phyloP scores from a whole-genome alignment of 192 early-diverging fungal genomes.

The Phlyctochytrium bullatum region DNA sequence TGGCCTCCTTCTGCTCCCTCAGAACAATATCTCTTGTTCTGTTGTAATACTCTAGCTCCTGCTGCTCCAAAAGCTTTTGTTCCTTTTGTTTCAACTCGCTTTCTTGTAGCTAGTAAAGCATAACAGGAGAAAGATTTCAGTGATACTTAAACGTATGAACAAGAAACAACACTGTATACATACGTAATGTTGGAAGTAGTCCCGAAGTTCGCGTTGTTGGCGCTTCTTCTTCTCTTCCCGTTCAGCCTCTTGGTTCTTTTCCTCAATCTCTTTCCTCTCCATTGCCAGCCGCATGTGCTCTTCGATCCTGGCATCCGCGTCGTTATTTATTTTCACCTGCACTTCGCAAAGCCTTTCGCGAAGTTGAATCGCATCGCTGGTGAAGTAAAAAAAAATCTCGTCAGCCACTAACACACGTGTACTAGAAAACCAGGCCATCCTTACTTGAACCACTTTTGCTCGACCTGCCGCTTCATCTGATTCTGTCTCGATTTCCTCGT shows the following conservation, averaged over 20 bases:
- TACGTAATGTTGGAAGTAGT: too few relatives aligned
- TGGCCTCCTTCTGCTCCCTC: background rate
- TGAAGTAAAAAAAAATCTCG: background rate
- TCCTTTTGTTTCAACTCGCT: background rate
- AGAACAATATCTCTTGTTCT: background rate
- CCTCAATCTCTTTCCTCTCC: conserved; percentile 19
- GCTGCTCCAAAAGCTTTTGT: background rate
- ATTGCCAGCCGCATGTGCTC: conserved; percentile 28
- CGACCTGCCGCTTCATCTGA: conserved; percentile 31
- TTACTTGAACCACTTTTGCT: conserved; percentile 37
- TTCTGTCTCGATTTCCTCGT: conserved; percentile 30
- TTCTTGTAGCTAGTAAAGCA: too few relatives aligned
- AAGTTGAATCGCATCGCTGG: conserved; percentile 25
- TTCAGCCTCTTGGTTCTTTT: conserved; percentile 7
- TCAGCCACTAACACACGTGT: background rate
- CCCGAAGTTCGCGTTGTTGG: background rate
- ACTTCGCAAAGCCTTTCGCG: conserved; percentile 31
- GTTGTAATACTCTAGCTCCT: background rate
- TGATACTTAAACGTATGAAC: too few relatives aligned
- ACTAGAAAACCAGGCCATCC: background rate
- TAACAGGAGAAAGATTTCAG: too few relatives aligned
- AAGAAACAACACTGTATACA: too few relatives aligned
- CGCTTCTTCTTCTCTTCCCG: conserved; percentile 20
- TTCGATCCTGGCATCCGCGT: conserved; percentile 31
- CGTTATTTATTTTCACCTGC: conserved; percentile 4